phyloP scores from a whole-genome alignment of 306 rosid genomes.

The Citrullus mucosospermus region DNA sequence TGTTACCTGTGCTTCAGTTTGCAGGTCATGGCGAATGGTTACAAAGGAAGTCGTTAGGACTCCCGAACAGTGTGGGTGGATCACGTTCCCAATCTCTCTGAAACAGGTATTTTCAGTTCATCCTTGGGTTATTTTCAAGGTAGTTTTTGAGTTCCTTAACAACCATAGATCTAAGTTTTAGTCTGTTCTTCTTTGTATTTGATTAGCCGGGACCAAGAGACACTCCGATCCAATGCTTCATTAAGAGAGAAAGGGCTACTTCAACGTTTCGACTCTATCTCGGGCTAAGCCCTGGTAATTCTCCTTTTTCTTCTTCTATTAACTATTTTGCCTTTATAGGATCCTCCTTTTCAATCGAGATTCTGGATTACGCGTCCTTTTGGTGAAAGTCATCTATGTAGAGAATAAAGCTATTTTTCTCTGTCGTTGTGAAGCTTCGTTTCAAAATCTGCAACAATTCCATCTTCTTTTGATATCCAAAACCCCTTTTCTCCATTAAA shows the following conservation, averaged over 20 bases:
- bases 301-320: neutral
- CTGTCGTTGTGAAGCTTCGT: neutral
- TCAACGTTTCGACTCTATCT: conserved; percentile 72
- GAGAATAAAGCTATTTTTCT: neutral
- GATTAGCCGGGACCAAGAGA: conserved; percentile 80
- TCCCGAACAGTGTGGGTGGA: conserved; percentile 66
- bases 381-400: neutral
- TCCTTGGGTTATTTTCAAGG: neutral
- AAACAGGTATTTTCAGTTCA: conserved; percentile 49
- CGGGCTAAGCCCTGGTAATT: conserved; percentile 81
- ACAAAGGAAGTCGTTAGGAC: conserved; percentile 68
- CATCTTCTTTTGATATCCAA: neutral
- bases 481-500: neutral
- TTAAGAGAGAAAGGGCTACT: conserved; percentile 68
- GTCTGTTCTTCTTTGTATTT: conserved; percentile 5
- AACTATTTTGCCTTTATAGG: neutral
- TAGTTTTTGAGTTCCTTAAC: neutral
- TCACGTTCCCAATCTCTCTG: conserved; percentile 81
- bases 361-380: neutral
- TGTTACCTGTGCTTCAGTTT: conserved; percentile 84
- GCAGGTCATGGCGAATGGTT: conserved; percentile 68
- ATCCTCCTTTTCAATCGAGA: neutral
- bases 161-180: neutral
- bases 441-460: neutral
- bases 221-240: conserved; percentile 73